These are phyloP conservation scores for Bryum argenteum DNA, from an alignment of 225 moss, liverwort and hornwort genomes.

Conservation along the genomic window DNA sequence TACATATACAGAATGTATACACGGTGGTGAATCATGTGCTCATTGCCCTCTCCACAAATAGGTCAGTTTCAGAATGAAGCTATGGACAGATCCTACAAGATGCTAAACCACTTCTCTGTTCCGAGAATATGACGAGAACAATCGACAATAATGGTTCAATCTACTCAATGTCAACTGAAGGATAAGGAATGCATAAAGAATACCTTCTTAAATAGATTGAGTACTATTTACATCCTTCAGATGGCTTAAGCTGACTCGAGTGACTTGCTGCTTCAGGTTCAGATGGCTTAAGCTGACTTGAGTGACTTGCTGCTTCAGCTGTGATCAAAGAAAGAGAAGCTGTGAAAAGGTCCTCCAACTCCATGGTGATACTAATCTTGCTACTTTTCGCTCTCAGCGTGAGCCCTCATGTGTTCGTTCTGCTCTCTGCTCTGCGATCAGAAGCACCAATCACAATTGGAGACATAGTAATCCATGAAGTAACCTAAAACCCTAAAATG, in stretches of 20 bases:
- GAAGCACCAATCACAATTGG: too few relatives aligned
- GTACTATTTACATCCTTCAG: conserved; percentile 73
- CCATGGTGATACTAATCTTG: conserved; percentile 69
- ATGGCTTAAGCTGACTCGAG: conserved; percentile 42
- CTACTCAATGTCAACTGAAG: neutral
- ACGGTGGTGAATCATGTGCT: neutral
- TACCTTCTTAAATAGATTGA: conserved; percentile 95
- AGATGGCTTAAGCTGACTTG: conserved; percentile 41
- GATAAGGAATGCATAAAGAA: neutral
- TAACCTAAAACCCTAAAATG: too few relatives aligned
- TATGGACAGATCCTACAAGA: conserved; percentile 2
- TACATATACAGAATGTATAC: conserved; percentile 1
- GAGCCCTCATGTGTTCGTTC: too few relatives aligned
- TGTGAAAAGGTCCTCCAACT: conserved; percentile 83
- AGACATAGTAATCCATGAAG: too few relatives aligned
- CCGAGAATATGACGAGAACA: neutral
- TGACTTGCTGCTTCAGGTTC: conserved; percentile 55
- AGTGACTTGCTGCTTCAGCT: conserved; percentile 55
- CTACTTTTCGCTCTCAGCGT: too few relatives aligned
- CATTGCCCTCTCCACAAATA: conserved; percentile 12
- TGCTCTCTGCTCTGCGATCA: too few relatives aligned
- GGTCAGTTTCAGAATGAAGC: conserved; percentile 7
- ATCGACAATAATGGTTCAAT: too few relatives aligned
- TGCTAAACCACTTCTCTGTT: neutral
- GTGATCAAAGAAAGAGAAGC: conserved; percentile 57